Conservation (phyloP, 805 yeast species). For the Cyberlindnera bimundalis region DNA sequence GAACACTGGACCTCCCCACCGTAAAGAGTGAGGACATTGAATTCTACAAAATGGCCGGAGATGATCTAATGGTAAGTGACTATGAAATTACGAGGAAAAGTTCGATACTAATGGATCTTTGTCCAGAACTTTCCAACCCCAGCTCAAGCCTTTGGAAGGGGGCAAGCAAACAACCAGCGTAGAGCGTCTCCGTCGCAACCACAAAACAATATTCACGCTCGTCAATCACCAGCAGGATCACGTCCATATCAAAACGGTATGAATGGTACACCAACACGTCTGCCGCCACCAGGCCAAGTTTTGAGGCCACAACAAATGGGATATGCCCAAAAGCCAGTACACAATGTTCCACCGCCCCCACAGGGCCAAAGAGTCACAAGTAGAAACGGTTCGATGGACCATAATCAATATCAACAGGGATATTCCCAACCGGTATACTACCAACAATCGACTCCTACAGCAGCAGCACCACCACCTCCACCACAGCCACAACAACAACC, state of each 20-base stretch:
- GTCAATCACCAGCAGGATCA: background rate
- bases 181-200: slow-evolving; percentile 11
- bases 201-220: slow-evolving; percentile 1
- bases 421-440: slow-evolving; percentile 1
- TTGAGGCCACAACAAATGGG: background rate
- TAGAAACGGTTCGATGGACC: slow-evolving; percentile 2
- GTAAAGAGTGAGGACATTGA: too few species aligned
- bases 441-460: slow-evolving; percentile 1
- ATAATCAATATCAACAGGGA: background rate
- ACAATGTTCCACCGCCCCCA: slow-evolving; percentile 4
- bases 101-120: too few species aligned
- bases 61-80: slow-evolving; percentile 25
- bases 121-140: slow-evolving; percentile 30
- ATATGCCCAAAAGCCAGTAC: background rate
- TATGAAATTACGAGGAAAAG: too few species aligned
- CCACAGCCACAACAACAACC: slow-evolving; percentile 7
- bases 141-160: slow-evolving; percentile 28
- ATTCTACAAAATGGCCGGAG: slow-evolving; percentile 25
- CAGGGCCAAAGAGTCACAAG: slow-evolving; percentile 4
- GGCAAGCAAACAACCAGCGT: slow-evolving; percentile 14
- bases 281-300: background rate
- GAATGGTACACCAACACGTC: slow-evolving; percentile 1
- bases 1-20: too few species aligned
- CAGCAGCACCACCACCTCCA: background rate
- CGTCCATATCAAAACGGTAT: slow-evolving; percentile 1